Percentiles rank a stretch among this genome's conserved stretches.
phyloP scores from a whole-genome alignment of 768 basidiomycete genomes.

The Paxillus ammoniavirescens region DNA sequence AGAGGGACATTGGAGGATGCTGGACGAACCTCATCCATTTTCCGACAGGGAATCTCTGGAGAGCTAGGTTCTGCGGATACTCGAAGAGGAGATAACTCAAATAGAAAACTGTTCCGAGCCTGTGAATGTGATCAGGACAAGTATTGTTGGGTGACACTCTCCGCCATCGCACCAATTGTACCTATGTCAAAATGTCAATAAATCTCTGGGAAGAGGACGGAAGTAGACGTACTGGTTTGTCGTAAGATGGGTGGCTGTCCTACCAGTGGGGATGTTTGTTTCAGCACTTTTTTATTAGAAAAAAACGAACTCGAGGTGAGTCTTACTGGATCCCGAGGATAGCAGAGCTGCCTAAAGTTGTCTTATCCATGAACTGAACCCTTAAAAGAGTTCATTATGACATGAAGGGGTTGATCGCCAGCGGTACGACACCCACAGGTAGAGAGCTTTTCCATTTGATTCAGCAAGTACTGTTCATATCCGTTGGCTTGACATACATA shows the following conservation, averaged over 20 bases:
- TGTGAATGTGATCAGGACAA: constrained; percentile 19
- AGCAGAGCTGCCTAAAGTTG: constrained; percentile 62
- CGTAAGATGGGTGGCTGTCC: constrained; percentile 58
- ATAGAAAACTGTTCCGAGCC: constrained; percentile 78
- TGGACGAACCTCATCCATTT: constrained; percentile 71
- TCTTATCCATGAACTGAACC: constrained; percentile 82
- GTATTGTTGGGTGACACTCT: too few relatives aligned
- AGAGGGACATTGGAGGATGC: not conserved
- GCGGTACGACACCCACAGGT: constrained; percentile 40
- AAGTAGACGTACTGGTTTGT: constrained; percentile 54
- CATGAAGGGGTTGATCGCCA: not conserved
- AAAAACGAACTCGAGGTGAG: not conserved
- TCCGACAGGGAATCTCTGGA: constrained; percentile 73
- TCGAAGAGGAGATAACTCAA: constrained; percentile 69
- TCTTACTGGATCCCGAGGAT: constrained; percentile 69
- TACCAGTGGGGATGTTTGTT: constrained; percentile 23
- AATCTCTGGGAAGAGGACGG: not conserved
- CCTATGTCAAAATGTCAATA: constrained; percentile 29
- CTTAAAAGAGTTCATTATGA: constrained; percentile 27
- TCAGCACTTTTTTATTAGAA: not conserved
- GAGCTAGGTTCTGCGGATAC: constrained; percentile 69
- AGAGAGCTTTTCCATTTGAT: constrained; percentile 42
- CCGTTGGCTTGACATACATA: not conserved
- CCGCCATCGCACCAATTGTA: constrained; percentile 55
- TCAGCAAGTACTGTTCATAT: not conserved